Evolutionary conservation across 306 rosid species (phyloP), one percentile per base, ranked within the genome.

Genomic region (Lathyrus sativus): DNA sequence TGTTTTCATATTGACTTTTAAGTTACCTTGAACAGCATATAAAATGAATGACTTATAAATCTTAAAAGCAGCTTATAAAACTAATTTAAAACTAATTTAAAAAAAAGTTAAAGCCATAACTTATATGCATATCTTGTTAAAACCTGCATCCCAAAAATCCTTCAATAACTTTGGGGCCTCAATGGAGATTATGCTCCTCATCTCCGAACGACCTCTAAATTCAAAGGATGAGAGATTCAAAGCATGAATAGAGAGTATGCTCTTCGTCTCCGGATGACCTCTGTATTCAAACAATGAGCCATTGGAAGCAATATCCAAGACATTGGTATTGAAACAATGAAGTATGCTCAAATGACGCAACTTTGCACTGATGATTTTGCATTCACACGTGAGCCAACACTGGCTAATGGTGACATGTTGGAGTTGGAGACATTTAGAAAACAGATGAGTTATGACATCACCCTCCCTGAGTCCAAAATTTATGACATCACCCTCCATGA

Each of bases 391-490:
- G 19, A n/a, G 2, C 17, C 0, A 1, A 33, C 42, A 57, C 6
- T 7, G n/a, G 22, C 31, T 31, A 13, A 58, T 31, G 26, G 64
- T 58, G 22, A 14, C 64, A 5, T 58, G 43, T 12, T 33, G 6
- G 1, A 58, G 64, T 33, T 31, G 64, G 64, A 58, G 44, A 58
- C 44, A 31, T 1, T 58, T 7, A 33, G 64, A 58, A 58, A 58
- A 58, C 19, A 58, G 12, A 29, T 1, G 3, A 31, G 7, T 11
- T 11, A 31, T 11, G 12, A 58, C 0, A 0, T 6, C 0, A 0
- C 0, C 10, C 0, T 29, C 22, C 13, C 0, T 0, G 42, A 57
- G 6, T n/a, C n/a, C n/a, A n/a, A n/a, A n/a, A n/a, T n/a, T n/a
- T n/a, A n/a, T n/a, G n/a, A n/a, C n/a, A n/a, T n/a, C n/a, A n/a